phyloP scores from a whole-genome alignment of 306 rosid species.

The Parietaria judaica region DNA sequence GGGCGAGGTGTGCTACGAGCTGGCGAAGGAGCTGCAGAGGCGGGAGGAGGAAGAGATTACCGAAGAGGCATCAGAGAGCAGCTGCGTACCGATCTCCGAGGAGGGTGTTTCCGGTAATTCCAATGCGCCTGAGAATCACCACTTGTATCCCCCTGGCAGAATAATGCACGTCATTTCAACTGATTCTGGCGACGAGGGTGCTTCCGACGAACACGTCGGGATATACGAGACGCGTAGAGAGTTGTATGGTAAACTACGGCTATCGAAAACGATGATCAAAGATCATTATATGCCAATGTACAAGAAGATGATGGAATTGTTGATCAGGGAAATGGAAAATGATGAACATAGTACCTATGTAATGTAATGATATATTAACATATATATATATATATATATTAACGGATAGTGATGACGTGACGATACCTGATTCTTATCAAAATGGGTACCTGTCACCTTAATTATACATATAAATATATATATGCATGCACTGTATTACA shows the following conservation, averaged over 20 bases:
- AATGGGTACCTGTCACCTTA: too few relatives aligned
- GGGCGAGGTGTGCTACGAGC: constrained; percentile 77
- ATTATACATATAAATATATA: too few relatives aligned
- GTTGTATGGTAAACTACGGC: constrained; percentile 87
- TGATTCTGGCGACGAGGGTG: constrained; percentile 30
- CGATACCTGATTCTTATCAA: too few relatives aligned
- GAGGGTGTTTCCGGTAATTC: constrained; percentile 26
- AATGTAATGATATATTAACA: constrained; percentile 10
- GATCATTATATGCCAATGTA: constrained; percentile 99
- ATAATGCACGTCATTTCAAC: constrained; percentile 76
- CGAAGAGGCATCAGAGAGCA: constrained; percentile 56
- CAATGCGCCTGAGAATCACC: constrained; percentile 38
- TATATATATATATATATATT: background rate
- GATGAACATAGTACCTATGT: constrained; percentile 26
- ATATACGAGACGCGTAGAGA: constrained; percentile 77
- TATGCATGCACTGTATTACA: too few relatives aligned
- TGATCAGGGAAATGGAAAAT: constrained; percentile 66
- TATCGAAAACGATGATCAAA: constrained; percentile 83
- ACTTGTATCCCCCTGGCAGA: constrained; percentile 80
- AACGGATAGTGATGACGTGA: background rate
- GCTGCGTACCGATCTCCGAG: constrained; percentile 34
- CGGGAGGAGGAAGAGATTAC: constrained; percentile 63
- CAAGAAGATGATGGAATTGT: constrained; percentile 86
- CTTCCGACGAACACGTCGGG: constrained; percentile 45
- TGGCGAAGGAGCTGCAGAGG: constrained; percentile 77